Evolutionary conservation across 2,329 filamentous ascomycete species (phyloP), one percentile per base, ranked within the genome.

Genomic region (Emmonsiellopsis sp.): DNA sequence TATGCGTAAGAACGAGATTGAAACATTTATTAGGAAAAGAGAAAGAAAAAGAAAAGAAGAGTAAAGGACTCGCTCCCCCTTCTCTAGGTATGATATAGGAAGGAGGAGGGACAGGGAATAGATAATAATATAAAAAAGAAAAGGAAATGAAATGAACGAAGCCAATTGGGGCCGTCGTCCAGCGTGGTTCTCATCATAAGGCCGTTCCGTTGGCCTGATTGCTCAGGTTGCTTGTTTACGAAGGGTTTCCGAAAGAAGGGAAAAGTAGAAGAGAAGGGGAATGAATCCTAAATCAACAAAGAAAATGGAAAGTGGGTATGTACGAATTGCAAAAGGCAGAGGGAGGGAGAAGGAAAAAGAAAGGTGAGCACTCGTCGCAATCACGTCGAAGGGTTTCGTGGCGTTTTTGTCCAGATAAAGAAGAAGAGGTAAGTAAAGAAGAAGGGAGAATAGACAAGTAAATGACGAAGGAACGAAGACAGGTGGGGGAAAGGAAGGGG

Each of bases 401-500:
- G 5, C 20, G 20, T 26, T 5, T 26, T 26, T 26, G 20, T 26
- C 20, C 20, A 26, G 20, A 26, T 26, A 11, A 40, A 6, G 37
- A 40, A 6, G 37, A 40, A 11, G 37, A 40, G 11, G 15, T 11
- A 11, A 15, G 37, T 40, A 40, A 11, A 40, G 37, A 40, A 40
- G 37, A 15, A 40, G 15, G 15, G 37, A 40, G 11, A 26, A 26
- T 26, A 26, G 37, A 40, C 30, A 48, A 35, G 35, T n/a, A n/a
- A n/a, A n/a, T 47, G 50, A 55, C 53, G 44, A 35, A 55, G 55
- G 32, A 58, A 54, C 53, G 40, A 53, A 57, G 46, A 56, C 55
- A 37, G 48, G 49, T 38, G 53, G 51, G 34, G 40, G 10, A 52
- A 58, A 49, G 56, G 37, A 54, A 52, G 58, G 11, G 45, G 50